Conservation (phyloP, 1,284 basidiomycete genomes). For the Ceratobasidium sp. region DNA sequence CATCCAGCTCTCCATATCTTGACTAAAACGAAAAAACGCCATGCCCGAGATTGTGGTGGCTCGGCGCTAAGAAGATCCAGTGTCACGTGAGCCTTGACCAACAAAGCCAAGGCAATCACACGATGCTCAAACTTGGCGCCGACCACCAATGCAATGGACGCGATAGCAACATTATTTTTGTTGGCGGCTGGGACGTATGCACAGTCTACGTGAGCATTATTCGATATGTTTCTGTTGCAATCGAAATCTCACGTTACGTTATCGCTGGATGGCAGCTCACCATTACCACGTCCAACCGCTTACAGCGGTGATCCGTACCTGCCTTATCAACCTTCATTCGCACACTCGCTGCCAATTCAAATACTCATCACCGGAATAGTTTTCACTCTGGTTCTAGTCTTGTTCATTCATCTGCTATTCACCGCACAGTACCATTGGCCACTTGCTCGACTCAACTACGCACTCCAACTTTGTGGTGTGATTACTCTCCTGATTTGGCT, state of each 20-base stretch:
- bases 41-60: too few relatives aligned
- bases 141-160: conserved; percentile 33
- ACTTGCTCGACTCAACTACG: conserved; percentile 90
- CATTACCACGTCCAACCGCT: not conserved
- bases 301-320: conserved; percentile 74
- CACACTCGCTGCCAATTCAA: conserved; percentile 90
- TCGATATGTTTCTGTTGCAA: not conserved
- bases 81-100: not conserved
- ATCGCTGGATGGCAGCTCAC: not conserved
- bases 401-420: conserved; percentile 92
- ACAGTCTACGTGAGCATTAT: conserved; percentile 9
- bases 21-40: too few relatives aligned
- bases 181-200: conserved; percentile 14
- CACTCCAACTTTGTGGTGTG: conserved; percentile 86
- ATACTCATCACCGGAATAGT: conserved; percentile 89
- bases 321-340: conserved; percentile 76
- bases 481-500: conserved; percentile 80
- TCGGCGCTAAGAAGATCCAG: not conserved
- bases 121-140: not conserved
- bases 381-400: conserved; percentile 85
- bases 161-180: not conserved
- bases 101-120: not conserved
- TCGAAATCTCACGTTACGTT: not conserved
- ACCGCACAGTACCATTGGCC: conserved; percentile 97
- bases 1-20: too few relatives aligned